Base-by-base conservation (phyloP, 2,329 filamentous ascomycete species). In the Ceratocystis huliohia region DNA sequence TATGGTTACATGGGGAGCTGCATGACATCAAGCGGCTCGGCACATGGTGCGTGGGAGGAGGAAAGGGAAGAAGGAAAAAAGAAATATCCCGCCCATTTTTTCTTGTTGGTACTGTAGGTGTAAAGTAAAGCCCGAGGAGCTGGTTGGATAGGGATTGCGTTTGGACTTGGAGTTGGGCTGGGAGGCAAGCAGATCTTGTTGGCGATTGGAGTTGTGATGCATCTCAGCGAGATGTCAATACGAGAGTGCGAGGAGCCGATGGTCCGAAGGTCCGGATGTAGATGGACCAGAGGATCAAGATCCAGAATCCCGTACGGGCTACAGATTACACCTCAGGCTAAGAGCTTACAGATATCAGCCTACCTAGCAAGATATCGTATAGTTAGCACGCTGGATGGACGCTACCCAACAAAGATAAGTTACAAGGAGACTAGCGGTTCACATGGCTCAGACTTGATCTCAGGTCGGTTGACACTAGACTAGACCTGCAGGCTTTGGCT, bases 171-270 rank as follows among this genome's bases (percentile, higher is more conserved):
- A 10, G 3, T 37, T 37, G 33, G 33, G 33, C 10, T 15, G 20
- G 5, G 50, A 56, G 17, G 50, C n/a, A 28, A 56, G 22, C 1
- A 28, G 1, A 15, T 13, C 20, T 10, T 15, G 8, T 20, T 56
- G 17, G 17, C 45, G 20, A n/a, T 48, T 48, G 45, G 45, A 48
- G 45, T 50, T 50, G 25, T 17, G 25, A 28, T 17, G 17, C 53
- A 30, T 30, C 53, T 59, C 28, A 59, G 22, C 53, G 30, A 30
- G 17, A 59, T 20, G 6, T 25, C 22, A 22, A 37, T 59, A 37
- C 53, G 53, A 59, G 53, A 33, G 33, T 17, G 53, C 53, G 53
- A 59, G 17, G 28, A 59, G 53, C 53, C 53, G 53, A 59, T 59
- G 25, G 53, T 3, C 53, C 28, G 28, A 30, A 6, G 7, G 28